phyloP scores from a whole-genome alignment of 768 basidiomycete genomes.

The Omphalotus guepiniiformis region DNA sequence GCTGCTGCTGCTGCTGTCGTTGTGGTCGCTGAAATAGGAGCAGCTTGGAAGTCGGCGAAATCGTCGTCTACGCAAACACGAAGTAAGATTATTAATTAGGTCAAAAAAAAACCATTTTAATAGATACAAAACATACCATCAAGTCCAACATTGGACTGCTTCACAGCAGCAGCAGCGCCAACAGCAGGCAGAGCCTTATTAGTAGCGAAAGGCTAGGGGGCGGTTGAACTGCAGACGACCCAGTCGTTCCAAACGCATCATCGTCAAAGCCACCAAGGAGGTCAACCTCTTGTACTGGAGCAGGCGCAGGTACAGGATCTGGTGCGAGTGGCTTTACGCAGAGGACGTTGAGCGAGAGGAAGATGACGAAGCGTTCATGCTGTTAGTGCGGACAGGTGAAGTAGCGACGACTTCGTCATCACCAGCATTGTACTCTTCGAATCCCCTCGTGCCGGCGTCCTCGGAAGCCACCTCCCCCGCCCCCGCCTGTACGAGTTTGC shows the following conservation, averaged over 20 bases:
- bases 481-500: slow-evolving; percentile 22
- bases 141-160: slow-evolving; percentile 22
- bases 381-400: slow-evolving; percentile 15
- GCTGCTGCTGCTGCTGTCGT: slow-evolving; percentile 18
- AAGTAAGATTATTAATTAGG: slow-evolving; percentile 9
- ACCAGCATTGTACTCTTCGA: slow-evolving; percentile 96
- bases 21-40: slow-evolving; percentile 37
- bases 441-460: slow-evolving; percentile 58
- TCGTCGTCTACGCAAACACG: slow-evolving; percentile 74
- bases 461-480: slow-evolving; percentile 47
- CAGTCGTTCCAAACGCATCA: slow-evolving; percentile 45
- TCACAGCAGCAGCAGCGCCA: slow-evolving; percentile 19
- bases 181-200: slow-evolving; percentile 57
- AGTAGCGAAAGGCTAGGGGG: slow-evolving; percentile 26
- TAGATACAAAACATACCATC: slow-evolving; percentile 36
- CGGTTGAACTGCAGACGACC: slow-evolving; percentile 25
- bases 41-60: slow-evolving; percentile 82
- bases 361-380: slow-evolving; percentile 27
- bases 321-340: slow-evolving; percentile 35
- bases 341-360: slow-evolving; percentile 27
- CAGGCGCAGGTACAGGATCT: slow-evolving; percentile 32
- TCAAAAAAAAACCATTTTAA: not conserved
- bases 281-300: slow-evolving; percentile 49
- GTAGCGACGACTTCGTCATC: slow-evolving; percentile 63
- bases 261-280: slow-evolving; percentile 77